These are phyloP conservation scores for Auricularia cornea DNA, from an alignment of 768 basidiomycete genomes.

Conservation along the genomic window DNA sequence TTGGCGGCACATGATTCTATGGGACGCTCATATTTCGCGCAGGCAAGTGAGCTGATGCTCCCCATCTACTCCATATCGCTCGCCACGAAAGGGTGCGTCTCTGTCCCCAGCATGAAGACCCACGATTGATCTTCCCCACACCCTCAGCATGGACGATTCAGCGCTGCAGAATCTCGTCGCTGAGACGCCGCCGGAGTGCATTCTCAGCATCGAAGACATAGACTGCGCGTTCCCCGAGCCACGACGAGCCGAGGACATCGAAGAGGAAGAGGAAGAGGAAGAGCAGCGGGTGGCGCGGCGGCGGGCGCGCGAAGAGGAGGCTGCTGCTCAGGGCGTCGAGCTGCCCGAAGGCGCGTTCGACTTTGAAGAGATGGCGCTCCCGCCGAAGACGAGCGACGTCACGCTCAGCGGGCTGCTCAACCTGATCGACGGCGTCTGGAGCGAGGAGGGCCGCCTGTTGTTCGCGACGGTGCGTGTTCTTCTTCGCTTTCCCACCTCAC, in stretches of 20 bases:
- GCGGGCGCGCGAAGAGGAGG: background rate
- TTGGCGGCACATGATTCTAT: background rate
- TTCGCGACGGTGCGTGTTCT: conserved; percentile 42
- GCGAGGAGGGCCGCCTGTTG: conserved; percentile 53
- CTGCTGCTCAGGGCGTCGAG: conserved; percentile 5
- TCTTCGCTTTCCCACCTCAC: background rate
- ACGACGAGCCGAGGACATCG: conserved; percentile 33
- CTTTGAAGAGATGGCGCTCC: conserved; percentile 12
- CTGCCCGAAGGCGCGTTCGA: conserved; percentile 8
- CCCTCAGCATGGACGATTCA: conserved; percentile 39
- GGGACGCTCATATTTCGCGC: background rate
- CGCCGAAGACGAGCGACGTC: conserved; percentile 18
- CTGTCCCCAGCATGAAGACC: conserved; percentile 2
- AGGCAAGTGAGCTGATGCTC: conserved; percentile 15
- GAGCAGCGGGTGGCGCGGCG: conserved; percentile 9
- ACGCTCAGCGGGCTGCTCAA: conserved; percentile 51
- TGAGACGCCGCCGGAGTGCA: conserved; percentile 42
- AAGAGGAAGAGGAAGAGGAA: conserved; percentile 8
- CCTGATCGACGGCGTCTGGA: conserved; percentile 51
- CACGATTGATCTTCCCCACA: background rate
- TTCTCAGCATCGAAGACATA: conserved; percentile 53
- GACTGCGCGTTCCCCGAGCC: conserved; percentile 44
- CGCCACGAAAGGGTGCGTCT: conserved; percentile 36
- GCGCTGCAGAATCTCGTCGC: conserved; percentile 39
- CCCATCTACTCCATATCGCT: conserved; percentile 38